phyloP scores from a whole-genome alignment of 2,329 filamentous ascomycete genomes.

The Microdochium bolleyi region DNA sequence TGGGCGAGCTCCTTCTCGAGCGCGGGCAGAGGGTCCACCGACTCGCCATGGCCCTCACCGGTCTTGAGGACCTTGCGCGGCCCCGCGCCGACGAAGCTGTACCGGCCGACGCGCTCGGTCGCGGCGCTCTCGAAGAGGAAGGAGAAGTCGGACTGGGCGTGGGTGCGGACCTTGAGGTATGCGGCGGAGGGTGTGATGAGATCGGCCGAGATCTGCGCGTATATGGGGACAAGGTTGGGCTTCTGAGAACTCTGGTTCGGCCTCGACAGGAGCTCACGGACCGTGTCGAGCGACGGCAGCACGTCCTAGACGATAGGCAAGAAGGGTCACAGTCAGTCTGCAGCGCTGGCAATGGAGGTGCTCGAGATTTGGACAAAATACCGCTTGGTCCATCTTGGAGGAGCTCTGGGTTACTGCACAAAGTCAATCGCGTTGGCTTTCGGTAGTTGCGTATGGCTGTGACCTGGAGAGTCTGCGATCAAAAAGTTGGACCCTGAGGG shows the following conservation, averaged over 20 bases:
- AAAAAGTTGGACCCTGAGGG: background rate
- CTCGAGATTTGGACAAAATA: constrained; percentile 5
- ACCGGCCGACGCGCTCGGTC: constrained; percentile 86
- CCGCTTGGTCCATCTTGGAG: constrained; percentile 14
- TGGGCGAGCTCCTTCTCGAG: constrained; percentile 75
- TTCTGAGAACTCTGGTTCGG: constrained; percentile 23
- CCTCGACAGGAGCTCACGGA: constrained; percentile 32
- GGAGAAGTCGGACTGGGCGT: constrained; percentile 69
- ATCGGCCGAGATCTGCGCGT: constrained; percentile 81
- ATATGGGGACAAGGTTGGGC: constrained; percentile 74
- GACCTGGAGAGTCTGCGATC: background rate
- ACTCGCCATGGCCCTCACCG: constrained; percentile 78
- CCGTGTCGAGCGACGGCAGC: constrained; percentile 36
- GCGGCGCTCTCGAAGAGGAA: constrained; percentile 96
- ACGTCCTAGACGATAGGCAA: constrained; percentile 25
- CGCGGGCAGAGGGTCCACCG: constrained; percentile 73
- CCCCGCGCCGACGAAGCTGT: constrained; percentile 88
- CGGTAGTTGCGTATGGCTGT: background rate
- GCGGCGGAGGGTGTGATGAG: constrained; percentile 91
- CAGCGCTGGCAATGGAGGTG: constrained; percentile 5
- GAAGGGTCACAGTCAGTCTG: constrained; percentile 6
- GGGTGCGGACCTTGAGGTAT: constrained; percentile 81
- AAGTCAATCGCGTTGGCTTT: background rate
- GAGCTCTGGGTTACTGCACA: background rate
- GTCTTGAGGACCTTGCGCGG: constrained; percentile 76